Base-by-base conservation (phyloP, 768 basidiomycete genomes). In the Russula sp. region DNA sequence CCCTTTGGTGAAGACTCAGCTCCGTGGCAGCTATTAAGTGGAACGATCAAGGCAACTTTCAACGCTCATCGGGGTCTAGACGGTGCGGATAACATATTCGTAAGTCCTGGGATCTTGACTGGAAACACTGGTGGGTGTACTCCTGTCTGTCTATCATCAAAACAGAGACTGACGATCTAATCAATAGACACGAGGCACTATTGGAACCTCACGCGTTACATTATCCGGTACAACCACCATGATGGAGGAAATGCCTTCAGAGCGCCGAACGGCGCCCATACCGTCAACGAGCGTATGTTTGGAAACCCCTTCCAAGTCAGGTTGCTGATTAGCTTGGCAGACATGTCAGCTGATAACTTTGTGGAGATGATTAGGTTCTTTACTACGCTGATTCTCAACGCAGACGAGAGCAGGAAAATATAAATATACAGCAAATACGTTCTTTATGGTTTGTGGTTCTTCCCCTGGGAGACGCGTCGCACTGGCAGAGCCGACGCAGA, bases 341-440 rank as follows among this genome's bases (percentile, higher is more conserved):
- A 77, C 28, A 74, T 86, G 22, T 68, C 75, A 13, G 78, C 78
- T 1, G 80, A 83, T 63, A 74, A 75, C 5, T 83, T 88, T 64
- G 72, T 88, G 50, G 87, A 88, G 71, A 80, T 84, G 59, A 83
- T 89, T 50, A 76, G 82, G 28, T 91, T 90, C 75, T 89, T 83
- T 71, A 76, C 81, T 1, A 80, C 79, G 3, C 75, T 90, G 34
- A 83, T 90, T n/a, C 75, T 91, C 44, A 91, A 90, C 67, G 79
- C 78, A 0, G 88, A 90, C 61, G 88, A 90, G 58, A 64, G 64
- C 1, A 64, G 54, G 44, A 49, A 32, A 6, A 53, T 64, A 8
- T 64, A 34, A 48, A 10, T 6, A 34, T 4, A n/a, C n/a, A n/a
- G n/a, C n/a, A n/a, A n/a, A n/a, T n/a, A n/a, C n/a, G n/a, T n/a